A percentile compares a stretch with the other conserved stretches of the same genome.
These are phyloP conservation scores for Drechslerella stenobrocha DNA, from an alignment of 2,329 filamentous ascomycete species.

Conservation along the genomic window DNA sequence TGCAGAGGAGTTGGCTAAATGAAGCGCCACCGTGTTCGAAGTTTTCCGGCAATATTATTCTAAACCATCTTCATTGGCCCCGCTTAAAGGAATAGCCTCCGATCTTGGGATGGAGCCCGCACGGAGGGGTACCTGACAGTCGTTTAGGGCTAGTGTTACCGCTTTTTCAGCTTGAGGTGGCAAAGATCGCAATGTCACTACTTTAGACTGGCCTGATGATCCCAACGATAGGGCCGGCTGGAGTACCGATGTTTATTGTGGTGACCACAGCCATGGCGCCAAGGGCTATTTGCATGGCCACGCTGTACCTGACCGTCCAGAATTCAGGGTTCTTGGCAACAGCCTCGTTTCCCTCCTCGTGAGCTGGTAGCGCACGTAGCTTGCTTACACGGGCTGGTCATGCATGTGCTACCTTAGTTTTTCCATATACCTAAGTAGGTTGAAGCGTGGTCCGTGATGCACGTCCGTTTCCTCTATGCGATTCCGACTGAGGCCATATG, in stretches of 20 bases:
- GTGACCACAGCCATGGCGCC: conserved; percentile 1
- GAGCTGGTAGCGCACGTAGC: conserved; percentile 6
- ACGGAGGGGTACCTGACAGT: conserved; percentile 16
- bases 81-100: conserved; percentile 32
- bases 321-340: conserved; percentile 23
- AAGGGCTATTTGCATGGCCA: conserved; percentile 7
- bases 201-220: conserved; percentile 5
- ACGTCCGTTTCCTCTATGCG: neutral
- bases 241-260: conserved; percentile 4
- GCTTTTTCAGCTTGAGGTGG: conserved; percentile 35
- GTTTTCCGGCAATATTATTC: neutral
- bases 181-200: conserved; percentile 21
- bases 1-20: neutral
- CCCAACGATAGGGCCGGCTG: conserved; percentile 16
- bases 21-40: conserved; percentile 37
- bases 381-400: neutral
- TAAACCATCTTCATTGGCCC: conserved; percentile 26
- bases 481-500: conserved; percentile 1
- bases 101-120: neutral
- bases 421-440: neutral
- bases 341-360: conserved; percentile 7
- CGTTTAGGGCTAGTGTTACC: conserved; percentile 30
- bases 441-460: neutral
- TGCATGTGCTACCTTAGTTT: neutral
- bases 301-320: conserved; percentile 1